Evolutionary conservation across 768 basidiomycete species (phyloP), one percentile per base, ranked within the genome.

Genomic region (Suillus plorans): DNA sequence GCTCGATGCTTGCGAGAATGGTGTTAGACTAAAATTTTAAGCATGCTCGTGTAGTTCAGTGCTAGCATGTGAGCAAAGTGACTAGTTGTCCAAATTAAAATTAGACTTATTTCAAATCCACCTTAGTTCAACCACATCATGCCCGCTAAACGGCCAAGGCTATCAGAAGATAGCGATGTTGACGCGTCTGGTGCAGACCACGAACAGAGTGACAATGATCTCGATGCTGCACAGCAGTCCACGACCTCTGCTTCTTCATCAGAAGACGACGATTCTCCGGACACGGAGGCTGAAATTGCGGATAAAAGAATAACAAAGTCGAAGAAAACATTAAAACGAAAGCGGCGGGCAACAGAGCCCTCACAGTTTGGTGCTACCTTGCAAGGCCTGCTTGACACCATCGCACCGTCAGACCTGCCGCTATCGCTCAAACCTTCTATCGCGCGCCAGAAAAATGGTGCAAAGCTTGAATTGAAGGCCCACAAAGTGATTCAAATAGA

Each of bases 381-480:
- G 34, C 87, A 91, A 71, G 85, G 85, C 25, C 80, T 95, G 62
- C 81, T 95, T 61, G 81, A 81, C 65, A 94, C 93, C 34, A 81
- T 89, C 69, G 81, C 87, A 28, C 90, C 92, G 18, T 89, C 90
- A 10, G 74, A 83, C 10, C 75, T 87, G 50, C 93, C 92, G 0
- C 81, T 95, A 41, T 92, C 92, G 8, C 84, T 95, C 65, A 93
- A 90, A 73, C 90, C 92, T 13, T 90, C 90, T 4, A 79, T 89
- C 56, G 82, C 85, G 61, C 77, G 85, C 69, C 87, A 86, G 78
- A 85, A 82, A 53, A 91, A 90, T 68, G 89, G 92, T 68, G 87
- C 91, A 73, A 94, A 89, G 73, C 76, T 91, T 49, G 91, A 95
- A 73, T 75, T 77, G 64, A 84, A 84, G 71, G 92, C 91, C 2